Evolutionary conservation across 257 asterid genomes (phyloP).

Genomic region (Solanum chilense): DNA sequence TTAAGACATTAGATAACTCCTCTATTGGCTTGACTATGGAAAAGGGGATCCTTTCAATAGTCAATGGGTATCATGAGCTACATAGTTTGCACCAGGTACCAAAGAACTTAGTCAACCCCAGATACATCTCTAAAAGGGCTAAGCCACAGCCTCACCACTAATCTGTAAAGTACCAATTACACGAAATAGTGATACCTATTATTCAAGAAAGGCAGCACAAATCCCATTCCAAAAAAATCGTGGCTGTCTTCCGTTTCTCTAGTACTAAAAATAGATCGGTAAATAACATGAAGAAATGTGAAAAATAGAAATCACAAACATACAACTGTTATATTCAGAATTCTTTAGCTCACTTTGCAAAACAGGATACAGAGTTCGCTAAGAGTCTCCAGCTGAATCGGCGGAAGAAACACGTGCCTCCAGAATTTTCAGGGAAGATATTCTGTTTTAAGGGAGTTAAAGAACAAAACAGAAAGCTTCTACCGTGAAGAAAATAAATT

Average conservation of each 20-base stretch:
- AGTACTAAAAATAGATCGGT: neutral
- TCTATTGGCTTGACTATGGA: neutral
- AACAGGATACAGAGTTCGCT: constrained; percentile 19
- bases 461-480: constrained; percentile 13
- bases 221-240: neutral
- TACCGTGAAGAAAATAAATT: neutral
- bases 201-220: neutral
- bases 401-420: constrained; percentile 24
- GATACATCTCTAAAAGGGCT: neutral
- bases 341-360: constrained; percentile 4
- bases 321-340: neutral
- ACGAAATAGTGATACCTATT: neutral
- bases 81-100: neutral
- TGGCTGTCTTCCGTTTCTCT: neutral
- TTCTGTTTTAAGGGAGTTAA: constrained; percentile 28
- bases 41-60: neutral
- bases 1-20: neutral
- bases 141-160: neutral
- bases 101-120: neutral
- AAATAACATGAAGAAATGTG: neutral
- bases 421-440: constrained; percentile 13
- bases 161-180: neutral
- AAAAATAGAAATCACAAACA: constrained; percentile 2
- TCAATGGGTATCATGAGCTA: neutral
- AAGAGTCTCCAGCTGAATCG: constrained; percentile 25